phyloP scores from a whole-genome alignment of 108 stramenopile species.

The Nannochloropsis gaditana region DNA sequence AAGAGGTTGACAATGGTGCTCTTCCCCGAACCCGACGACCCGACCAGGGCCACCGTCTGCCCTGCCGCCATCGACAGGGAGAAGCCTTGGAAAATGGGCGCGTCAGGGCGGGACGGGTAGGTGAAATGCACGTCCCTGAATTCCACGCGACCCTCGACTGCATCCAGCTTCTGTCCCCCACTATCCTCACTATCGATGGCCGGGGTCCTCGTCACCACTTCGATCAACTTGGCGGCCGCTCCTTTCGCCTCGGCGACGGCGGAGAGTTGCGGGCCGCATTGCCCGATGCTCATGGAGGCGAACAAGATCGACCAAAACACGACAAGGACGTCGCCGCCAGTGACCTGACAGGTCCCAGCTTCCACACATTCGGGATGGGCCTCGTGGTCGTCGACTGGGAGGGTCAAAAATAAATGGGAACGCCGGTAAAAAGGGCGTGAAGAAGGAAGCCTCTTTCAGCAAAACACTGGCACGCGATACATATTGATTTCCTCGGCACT shows the following conservation, averaged over 20 bases:
- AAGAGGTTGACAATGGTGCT: slow-evolving; percentile 72
- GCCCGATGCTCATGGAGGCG: slow-evolving; percentile 45
- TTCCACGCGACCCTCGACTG: slow-evolving; percentile 38
- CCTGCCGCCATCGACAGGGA: slow-evolving; percentile 70
- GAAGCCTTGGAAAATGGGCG: slow-evolving; percentile 51
- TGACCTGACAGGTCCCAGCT: neutral
- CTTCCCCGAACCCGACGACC: slow-evolving; percentile 63
- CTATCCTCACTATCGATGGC: slow-evolving; percentile 30
- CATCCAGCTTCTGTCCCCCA: neutral
- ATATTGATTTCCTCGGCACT: no score
- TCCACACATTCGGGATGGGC: slow-evolving; percentile 14
- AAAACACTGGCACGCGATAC: no score
- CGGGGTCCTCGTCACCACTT: slow-evolving; percentile 19
- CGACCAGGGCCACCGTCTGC: slow-evolving; percentile 80
- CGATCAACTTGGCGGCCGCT: slow-evolving; percentile 30
- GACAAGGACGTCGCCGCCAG: slow-evolving; percentile 48
- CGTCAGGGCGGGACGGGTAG: slow-evolving; percentile 58
- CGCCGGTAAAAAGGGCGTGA: neutral
- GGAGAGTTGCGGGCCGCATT: slow-evolving; percentile 38
- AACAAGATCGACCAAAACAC: slow-evolving; percentile 47
- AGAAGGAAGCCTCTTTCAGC: neutral
- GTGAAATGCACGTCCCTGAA: slow-evolving; percentile 54
- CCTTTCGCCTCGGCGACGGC: slow-evolving; percentile 37
- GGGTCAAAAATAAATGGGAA: neutral
- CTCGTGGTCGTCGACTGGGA: neutral